These are phyloP conservation scores for Chloranthus sessilifolius DNA, from an alignment of 164 flowering plant genomes.

Conservation along the genomic window DNA sequence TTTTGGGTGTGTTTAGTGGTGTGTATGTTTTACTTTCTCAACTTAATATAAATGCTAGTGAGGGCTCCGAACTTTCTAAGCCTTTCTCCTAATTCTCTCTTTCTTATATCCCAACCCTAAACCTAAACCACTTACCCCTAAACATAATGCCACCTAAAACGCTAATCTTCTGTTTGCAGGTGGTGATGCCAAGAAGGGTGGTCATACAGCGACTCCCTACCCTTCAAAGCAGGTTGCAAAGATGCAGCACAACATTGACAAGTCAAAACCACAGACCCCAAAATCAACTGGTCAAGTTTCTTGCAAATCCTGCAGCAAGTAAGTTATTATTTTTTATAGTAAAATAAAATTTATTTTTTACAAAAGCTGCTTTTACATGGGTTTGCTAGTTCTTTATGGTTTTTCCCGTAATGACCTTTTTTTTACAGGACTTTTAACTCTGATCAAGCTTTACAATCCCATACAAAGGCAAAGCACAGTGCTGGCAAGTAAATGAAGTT, in stretches of 20 bases:
- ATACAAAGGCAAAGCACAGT: constrained; percentile 52
- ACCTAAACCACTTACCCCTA: too few species aligned
- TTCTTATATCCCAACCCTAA: too few species aligned
- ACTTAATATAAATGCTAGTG: too few species aligned
- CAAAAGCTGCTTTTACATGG: background rate
- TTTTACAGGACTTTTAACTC: constrained; percentile 35
- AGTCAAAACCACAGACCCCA: constrained; percentile 29
- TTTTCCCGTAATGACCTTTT: background rate
- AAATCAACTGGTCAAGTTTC: constrained; percentile 31
- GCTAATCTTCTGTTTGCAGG: too few species aligned
- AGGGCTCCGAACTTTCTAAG: too few species aligned
- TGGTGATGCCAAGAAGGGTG: constrained; percentile 48
- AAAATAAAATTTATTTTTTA: too few species aligned
- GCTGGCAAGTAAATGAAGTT: constrained; percentile 8
- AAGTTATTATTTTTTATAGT: constrained; percentile 5
- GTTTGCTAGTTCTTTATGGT: background rate
- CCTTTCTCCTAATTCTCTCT: too few species aligned
- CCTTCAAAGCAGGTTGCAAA: constrained; percentile 41
- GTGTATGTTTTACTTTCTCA: too few species aligned
- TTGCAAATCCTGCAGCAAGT: constrained; percentile 47
- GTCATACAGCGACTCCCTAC: constrained; percentile 49
- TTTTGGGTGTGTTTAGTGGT: too few species aligned
- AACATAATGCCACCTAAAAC: too few species aligned
- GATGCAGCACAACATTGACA: constrained; percentile 23
- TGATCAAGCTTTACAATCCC: constrained; percentile 31